phyloP scores from a whole-genome alignment of 345 rosid genomes.

The Citrus sp. region DNA sequence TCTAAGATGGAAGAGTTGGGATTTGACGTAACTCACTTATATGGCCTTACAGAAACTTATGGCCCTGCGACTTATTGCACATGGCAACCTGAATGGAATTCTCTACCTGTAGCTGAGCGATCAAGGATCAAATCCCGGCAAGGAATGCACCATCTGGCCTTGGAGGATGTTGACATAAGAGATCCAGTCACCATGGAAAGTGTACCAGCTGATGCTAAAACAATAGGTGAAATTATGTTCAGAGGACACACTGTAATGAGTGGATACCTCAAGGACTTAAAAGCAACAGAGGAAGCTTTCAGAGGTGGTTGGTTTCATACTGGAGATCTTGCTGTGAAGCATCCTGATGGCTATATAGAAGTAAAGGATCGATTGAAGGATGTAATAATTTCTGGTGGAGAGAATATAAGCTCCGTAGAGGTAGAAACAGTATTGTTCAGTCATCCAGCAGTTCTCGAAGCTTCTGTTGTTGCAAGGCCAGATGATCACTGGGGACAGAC shows the following conservation, averaged over 20 bases:
- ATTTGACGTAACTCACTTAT: constrained; percentile 57
- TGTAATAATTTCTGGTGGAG: constrained; percentile 74
- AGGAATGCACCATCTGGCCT: constrained; percentile 66
- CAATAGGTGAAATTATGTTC: constrained; percentile 69
- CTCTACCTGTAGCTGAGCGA: constrained; percentile 38
- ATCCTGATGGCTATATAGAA: constrained; percentile 70
- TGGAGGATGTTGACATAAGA: constrained; percentile 62
- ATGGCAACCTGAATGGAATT: constrained; percentile 78
- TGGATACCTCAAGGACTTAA: constrained; percentile 59
- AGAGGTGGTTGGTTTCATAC: constrained; percentile 71
- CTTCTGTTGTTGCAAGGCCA: constrained; percentile 69
- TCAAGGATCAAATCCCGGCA: constrained; percentile 60
- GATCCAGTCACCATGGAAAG: constrained; percentile 53
- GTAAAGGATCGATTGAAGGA: constrained; percentile 73
- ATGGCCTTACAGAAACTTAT: constrained; percentile 76
- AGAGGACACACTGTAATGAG: constrained; percentile 81
- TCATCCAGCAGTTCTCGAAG: constrained; percentile 75
- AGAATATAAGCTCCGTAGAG: constrained; percentile 69
- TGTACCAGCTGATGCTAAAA: constrained; percentile 54
- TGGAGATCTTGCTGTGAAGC: constrained; percentile 79
- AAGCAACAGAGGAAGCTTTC: constrained; percentile 59
- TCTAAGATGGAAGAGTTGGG: constrained; percentile 65
- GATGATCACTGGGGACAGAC: constrained; percentile 86
- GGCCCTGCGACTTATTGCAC: constrained; percentile 67
- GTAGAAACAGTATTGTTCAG: constrained; percentile 53